Percentiles rank a stretch among this genome's conserved stretches.
These are phyloP conservation scores for Melastoma candidum DNA, from an alignment of 441 rosid species.

Conservation along the genomic window DNA sequence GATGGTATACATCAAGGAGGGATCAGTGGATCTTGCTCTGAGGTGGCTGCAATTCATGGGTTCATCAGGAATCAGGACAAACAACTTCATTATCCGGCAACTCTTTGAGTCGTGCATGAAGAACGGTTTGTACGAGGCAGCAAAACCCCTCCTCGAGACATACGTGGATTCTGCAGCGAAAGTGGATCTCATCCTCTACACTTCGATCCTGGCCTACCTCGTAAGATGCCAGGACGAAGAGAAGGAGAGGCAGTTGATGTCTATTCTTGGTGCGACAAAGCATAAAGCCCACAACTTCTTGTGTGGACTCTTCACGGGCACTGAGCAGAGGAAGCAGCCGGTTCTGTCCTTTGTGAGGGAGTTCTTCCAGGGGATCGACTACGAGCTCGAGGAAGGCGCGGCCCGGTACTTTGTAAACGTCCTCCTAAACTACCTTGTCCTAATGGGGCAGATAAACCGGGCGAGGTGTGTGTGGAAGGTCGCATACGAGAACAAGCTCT, in stretches of 20 bases:
- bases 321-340: slow-evolving; percentile 87
- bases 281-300: slow-evolving; percentile 85
- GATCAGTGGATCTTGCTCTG: slow-evolving; percentile 79
- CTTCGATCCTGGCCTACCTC: slow-evolving; percentile 88
- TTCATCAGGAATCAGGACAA: slow-evolving; percentile 83
- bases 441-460: slow-evolving; percentile 94
- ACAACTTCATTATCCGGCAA: slow-evolving; percentile 87
- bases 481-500: slow-evolving; percentile 92
- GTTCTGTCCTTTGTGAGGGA: slow-evolving; percentile 79
- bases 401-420: slow-evolving; percentile 90
- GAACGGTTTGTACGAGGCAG: slow-evolving; percentile 75
- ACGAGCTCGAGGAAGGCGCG: slow-evolving; percentile 90
- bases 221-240: slow-evolving; percentile 87
- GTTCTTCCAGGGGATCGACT: slow-evolving; percentile 82
- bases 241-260: slow-evolving; percentile 83
- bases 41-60: slow-evolving; percentile 95
- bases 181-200: slow-evolving; percentile 90
- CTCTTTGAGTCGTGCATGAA: slow-evolving; percentile 94
- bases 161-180: slow-evolving; percentile 70
- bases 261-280: slow-evolving; percentile 68
- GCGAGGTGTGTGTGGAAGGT: slow-evolving; percentile 99
- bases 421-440: slow-evolving; percentile 88
- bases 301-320: slow-evolving; percentile 93
- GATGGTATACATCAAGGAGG: slow-evolving; percentile 92
- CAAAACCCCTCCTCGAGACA: slow-evolving; percentile 75